phyloP scores from a whole-genome alignment of 1,284 basidiomycete genomes.

The Hemileia vastatrix region DNA sequence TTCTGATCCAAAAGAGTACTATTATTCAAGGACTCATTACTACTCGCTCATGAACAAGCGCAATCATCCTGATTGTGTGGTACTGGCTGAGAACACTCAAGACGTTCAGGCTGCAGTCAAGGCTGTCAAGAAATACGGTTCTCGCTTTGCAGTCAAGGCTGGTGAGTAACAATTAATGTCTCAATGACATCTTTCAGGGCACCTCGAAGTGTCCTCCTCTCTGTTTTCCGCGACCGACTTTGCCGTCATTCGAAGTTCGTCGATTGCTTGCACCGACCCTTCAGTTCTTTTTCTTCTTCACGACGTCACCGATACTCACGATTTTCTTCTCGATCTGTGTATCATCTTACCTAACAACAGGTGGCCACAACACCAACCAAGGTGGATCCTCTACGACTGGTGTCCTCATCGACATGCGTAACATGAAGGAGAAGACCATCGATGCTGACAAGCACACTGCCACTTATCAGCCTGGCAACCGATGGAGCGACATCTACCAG shows the following conservation, averaged over 20 bases:
- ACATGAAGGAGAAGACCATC: slow-evolving; percentile 24
- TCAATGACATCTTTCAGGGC: neutral
- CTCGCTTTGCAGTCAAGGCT: slow-evolving; percentile 28
- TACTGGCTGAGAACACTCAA: neutral
- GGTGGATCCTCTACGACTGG: slow-evolving; percentile 27
- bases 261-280: no score
- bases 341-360: neutral
- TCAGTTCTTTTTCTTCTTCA: no score
- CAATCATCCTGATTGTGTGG: neutral
- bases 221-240: neutral
- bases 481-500: slow-evolving; percentile 28
- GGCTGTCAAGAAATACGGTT: neutral
- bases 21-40: neutral
- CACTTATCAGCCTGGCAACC: slow-evolving; percentile 24
- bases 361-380: slow-evolving; percentile 30
- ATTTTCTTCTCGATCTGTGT: neutral
- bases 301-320: neutral
- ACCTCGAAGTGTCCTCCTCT: neutral
- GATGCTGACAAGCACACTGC: neutral
- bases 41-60: neutral
- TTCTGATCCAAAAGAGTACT: neutral
- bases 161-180: neutral
- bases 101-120: neutral
- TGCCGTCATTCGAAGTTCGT: neutral
- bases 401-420: slow-evolving; percentile 26